Percentiles rank a stretch among this genome's conserved stretches.
phyloP scores from a whole-genome alignment of 164 flowering plant species.

The Berberis thunbergii region DNA sequence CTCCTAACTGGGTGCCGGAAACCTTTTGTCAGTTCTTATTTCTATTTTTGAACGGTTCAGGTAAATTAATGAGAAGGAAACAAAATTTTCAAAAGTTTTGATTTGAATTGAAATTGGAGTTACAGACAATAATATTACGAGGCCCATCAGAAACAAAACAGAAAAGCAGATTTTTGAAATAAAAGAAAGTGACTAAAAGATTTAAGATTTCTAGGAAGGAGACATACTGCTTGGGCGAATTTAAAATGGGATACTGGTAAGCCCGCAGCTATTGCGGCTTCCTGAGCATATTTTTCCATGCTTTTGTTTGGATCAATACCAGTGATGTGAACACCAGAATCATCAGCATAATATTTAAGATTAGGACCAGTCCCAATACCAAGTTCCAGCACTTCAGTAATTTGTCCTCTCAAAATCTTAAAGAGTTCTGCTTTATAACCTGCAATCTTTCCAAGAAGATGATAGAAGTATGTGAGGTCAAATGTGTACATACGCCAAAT shows the following conservation, averaged over 20 bases:
- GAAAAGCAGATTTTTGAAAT: neutral
- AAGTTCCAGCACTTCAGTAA: conserved; percentile 60
- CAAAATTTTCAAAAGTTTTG: too few relatives aligned
- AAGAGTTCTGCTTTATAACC: conserved; percentile 62
- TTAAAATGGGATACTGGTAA: conserved; percentile 38
- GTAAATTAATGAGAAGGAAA: too few relatives aligned
- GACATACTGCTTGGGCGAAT: conserved; percentile 60
- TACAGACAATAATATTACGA: too few relatives aligned
- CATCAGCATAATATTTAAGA: conserved; percentile 61
- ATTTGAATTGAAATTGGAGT: too few relatives aligned
- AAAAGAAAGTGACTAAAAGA: neutral
- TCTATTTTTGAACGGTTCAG: too few relatives aligned
- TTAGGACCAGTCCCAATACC: conserved; percentile 94
- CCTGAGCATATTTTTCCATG: conserved; percentile 80
- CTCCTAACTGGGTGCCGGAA: too few relatives aligned
- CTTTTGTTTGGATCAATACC: conserved; percentile 75
- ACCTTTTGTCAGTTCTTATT: too few relatives aligned
- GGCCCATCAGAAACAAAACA: too few relatives aligned
- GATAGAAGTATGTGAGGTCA: neutral
- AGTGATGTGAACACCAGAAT: conserved; percentile 32
- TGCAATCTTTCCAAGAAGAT: conserved; percentile 44
- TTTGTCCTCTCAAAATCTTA: conserved; percentile 45
- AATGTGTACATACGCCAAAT: too few relatives aligned
- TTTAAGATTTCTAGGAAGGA: neutral
- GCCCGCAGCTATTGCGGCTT: conserved; percentile 62